These are phyloP conservation scores for Dactylellina leptospora DNA, from an alignment of 2,329 filamentous ascomycete species.

Conservation along the genomic window DNA sequence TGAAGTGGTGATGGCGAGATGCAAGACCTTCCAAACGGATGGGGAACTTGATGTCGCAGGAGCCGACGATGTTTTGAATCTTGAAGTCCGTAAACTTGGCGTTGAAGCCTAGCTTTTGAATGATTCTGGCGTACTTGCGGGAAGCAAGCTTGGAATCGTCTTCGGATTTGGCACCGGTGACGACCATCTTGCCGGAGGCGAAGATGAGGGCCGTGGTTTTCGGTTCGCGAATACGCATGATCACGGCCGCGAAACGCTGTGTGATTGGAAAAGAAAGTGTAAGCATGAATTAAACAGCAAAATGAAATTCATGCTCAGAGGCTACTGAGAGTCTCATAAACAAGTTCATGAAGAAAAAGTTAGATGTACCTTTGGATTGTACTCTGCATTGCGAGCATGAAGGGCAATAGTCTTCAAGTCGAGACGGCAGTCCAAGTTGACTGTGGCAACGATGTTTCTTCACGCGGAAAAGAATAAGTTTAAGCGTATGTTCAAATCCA, in stretches of 20 bases:
- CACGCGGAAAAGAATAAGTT: constrained; percentile 60
- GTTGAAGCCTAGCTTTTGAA: constrained; percentile 99
- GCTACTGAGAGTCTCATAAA: constrained; percentile 54
- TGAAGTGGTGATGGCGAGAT: constrained; percentile 98
- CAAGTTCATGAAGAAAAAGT: constrained; percentile 59
- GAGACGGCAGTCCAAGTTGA: constrained; percentile 96
- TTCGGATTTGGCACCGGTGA: constrained; percentile 96
- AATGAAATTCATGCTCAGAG: constrained; percentile 51
- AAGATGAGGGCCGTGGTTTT: constrained; percentile 99
- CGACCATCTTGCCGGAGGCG: constrained; percentile 98
- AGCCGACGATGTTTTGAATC: constrained; percentile 99
- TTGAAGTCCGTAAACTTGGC: constrained; percentile 99
- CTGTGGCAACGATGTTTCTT: constrained; percentile 99
- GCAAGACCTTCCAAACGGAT: constrained; percentile 96
- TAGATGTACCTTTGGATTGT: constrained; percentile 89
- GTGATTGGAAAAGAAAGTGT: constrained; percentile 56
- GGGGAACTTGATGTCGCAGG: constrained; percentile 99
- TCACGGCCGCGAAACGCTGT: constrained; percentile 97
- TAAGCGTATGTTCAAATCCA: constrained; percentile 62
- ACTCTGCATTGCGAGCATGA: constrained; percentile 97
- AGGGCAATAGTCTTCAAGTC: constrained; percentile 99
- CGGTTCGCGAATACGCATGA: constrained; percentile 99
- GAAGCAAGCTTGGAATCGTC: constrained; percentile 97
- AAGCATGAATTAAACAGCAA: constrained; percentile 58
- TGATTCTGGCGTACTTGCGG: constrained; percentile 97